A percentile compares a stretch with the other conserved stretches of the same genome.
phyloP scores from a whole-genome alignment of 2,329 filamentous ascomycete genomes.

The Biscogniauxia mediterranea region DNA sequence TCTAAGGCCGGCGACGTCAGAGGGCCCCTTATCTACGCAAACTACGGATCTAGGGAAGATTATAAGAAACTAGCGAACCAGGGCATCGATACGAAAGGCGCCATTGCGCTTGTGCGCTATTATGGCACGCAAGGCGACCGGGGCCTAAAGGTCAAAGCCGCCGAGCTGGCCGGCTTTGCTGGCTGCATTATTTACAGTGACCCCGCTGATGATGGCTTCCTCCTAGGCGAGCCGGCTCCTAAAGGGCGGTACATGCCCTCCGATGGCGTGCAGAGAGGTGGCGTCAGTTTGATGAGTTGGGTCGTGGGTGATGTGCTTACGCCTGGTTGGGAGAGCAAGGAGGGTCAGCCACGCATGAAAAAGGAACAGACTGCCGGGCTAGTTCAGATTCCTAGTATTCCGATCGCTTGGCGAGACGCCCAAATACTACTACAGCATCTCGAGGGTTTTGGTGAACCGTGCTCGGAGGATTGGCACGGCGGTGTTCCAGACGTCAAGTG shows the following conservation, averaged over 20 bases:
- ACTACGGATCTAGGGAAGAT: slow-evolving; percentile 84
- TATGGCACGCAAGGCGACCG: slow-evolving; percentile 71
- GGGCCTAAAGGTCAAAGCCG: slow-evolving; percentile 84
- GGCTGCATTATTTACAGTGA: slow-evolving; percentile 94
- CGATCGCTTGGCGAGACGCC: slow-evolving; percentile 86
- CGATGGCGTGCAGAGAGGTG: slow-evolving; percentile 79
- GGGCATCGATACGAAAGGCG: slow-evolving; percentile 71
- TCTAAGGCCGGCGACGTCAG: slow-evolving; percentile 83
- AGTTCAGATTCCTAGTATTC: slow-evolving; percentile 82
- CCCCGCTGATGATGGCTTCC: slow-evolving; percentile 79
- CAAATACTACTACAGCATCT: slow-evolving; percentile 74
- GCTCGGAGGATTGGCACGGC: slow-evolving; percentile 71
- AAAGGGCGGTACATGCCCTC: slow-evolving; percentile 76
- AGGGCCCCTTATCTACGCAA: slow-evolving; percentile 86
- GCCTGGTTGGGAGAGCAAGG: slow-evolving; percentile 76
- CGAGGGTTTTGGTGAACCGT: slow-evolving; percentile 68
- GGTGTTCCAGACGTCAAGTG: slow-evolving; percentile 77
- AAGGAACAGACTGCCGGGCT: slow-evolving; percentile 71
- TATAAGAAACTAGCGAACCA: slow-evolving; percentile 70
- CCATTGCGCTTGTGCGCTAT: slow-evolving; percentile 81
- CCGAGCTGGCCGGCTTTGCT: slow-evolving; percentile 79
- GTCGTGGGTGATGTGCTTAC: slow-evolving; percentile 89
- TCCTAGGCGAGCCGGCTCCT: slow-evolving; percentile 70
- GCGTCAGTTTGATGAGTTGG: slow-evolving; percentile 78
- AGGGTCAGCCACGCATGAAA: slow-evolving; percentile 63